A percentile compares a stretch with the other conserved stretches of the same genome.
phyloP scores from a whole-genome alignment of 1,284 basidiomycete species.

The Papiliotrema nemorosa region DNA sequence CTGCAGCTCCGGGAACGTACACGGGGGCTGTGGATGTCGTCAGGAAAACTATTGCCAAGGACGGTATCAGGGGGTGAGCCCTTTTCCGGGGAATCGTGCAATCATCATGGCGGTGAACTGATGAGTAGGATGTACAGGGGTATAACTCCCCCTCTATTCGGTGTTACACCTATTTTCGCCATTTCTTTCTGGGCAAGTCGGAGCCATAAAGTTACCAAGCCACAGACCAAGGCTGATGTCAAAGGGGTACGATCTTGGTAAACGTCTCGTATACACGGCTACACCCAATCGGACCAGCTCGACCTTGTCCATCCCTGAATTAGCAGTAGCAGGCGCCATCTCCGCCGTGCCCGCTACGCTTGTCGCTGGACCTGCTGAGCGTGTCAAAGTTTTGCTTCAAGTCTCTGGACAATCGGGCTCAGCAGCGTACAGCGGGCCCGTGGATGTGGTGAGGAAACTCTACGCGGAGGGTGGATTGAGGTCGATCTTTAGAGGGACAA shows the following conservation, averaged over 20 bases:
- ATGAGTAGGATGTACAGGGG: conserved; percentile 82
- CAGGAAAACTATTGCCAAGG: conserved; percentile 78
- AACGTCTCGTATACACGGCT: conserved; percentile 73
- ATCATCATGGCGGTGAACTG: background rate
- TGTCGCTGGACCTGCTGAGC: conserved; percentile 90
- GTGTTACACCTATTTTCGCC: conserved; percentile 98
- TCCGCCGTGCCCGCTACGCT: conserved; percentile 90
- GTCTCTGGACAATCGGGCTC: conserved; percentile 65
- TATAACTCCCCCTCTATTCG: conserved; percentile 91
- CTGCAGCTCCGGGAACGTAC: conserved; percentile 84
- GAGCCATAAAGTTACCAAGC: background rate
- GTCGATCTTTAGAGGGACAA: conserved; percentile 90
- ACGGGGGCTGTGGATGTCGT: conserved; percentile 92
- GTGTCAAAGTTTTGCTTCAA: conserved; percentile 94
- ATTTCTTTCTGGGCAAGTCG: conserved; percentile 88
- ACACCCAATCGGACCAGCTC: conserved; percentile 50
- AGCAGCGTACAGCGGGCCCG: conserved; percentile 81
- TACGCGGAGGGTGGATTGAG: conserved; percentile 92
- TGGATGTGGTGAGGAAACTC: conserved; percentile 85
- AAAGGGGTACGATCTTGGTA: conserved; percentile 91
- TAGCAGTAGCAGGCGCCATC: conserved; percentile 90
- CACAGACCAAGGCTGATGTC: conserved; percentile 1
- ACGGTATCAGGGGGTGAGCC: conserved; percentile 83
- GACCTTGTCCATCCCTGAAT: conserved; percentile 70
- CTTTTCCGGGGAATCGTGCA: background rate